phyloP scores from a whole-genome alignment of 2,329 filamentous ascomycete species.

The Coleophoma cylindrospora region DNA sequence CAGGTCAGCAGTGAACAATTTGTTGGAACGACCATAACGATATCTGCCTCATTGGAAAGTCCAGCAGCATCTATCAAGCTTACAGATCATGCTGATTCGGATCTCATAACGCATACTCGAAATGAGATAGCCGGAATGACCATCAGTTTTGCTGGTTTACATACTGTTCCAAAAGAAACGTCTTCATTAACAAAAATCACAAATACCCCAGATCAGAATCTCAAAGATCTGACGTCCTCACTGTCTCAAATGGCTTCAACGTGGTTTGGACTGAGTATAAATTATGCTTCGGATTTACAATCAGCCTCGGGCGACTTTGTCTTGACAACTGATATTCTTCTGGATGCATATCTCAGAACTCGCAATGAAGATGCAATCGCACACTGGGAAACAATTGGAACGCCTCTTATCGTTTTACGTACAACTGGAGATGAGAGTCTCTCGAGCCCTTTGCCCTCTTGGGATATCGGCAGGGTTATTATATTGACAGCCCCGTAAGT shows the following conservation, averaged over 20 bases:
- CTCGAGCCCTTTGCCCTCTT: not conserved
- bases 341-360: not conserved
- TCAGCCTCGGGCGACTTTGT: not conserved
- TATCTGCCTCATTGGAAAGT: not conserved
- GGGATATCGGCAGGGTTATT: not conserved
- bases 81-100: too few relatives aligned
- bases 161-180: too few relatives aligned
- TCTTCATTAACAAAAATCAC: too few relatives aligned
- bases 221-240: not conserved
- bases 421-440: not conserved
- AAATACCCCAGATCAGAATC: too few relatives aligned
- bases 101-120: too few relatives aligned
- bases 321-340: not conserved
- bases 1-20: not conserved
- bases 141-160: too few relatives aligned
- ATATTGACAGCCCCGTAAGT: not conserved
- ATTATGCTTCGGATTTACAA: not conserved
- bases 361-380: not conserved
- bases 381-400: not conserved
- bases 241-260: not conserved
- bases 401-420: not conserved
- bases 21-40: not conserved
- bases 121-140: too few relatives aligned
- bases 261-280: not conserved
- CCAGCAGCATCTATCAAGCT: too few relatives aligned